Evolutionary conservation across 2,329 filamentous ascomycete genomes (phyloP).

Genomic region (Beauveria sp.): DNA sequence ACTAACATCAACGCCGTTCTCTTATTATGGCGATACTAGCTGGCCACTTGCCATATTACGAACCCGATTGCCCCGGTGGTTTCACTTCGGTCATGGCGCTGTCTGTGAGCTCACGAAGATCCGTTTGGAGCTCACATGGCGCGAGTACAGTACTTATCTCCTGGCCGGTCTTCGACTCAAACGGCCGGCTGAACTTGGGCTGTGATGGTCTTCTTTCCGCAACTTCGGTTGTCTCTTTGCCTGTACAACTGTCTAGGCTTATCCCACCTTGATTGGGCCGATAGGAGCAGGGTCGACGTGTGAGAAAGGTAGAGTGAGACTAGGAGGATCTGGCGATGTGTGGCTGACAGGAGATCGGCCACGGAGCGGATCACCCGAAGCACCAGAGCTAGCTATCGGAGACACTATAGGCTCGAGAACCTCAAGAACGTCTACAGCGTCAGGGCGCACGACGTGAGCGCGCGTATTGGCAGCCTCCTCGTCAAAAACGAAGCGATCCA

Average conservation of each 20-base stretch:
- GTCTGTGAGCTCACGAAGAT: neutral
- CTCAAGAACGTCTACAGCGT: constrained; percentile 4
- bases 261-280: neutral
- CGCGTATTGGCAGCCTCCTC: constrained; percentile 10
- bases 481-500: constrained; percentile 12
- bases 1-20: neutral
- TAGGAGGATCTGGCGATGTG: neutral
- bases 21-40: neutral
- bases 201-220: neutral
- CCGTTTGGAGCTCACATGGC: neutral
- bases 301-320: neutral
- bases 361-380: neutral
- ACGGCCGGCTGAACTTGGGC: neutral
- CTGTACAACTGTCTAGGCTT: neutral
- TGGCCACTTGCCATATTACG: neutral
- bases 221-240: neutral
- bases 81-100: neutral
- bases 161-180: neutral
- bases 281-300: neutral
- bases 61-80: neutral
- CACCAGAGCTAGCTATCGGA: neutral
- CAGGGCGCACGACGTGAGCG: constrained; percentile 8
- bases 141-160: neutral
- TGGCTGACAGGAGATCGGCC: constrained; percentile 2
- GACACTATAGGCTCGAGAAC: constrained; percentile 7